Evolutionary conservation across 2,329 filamentous ascomycete species (phyloP), one percentile per base, ranked within the genome.

Genomic region (Pezicula radicicola): DNA sequence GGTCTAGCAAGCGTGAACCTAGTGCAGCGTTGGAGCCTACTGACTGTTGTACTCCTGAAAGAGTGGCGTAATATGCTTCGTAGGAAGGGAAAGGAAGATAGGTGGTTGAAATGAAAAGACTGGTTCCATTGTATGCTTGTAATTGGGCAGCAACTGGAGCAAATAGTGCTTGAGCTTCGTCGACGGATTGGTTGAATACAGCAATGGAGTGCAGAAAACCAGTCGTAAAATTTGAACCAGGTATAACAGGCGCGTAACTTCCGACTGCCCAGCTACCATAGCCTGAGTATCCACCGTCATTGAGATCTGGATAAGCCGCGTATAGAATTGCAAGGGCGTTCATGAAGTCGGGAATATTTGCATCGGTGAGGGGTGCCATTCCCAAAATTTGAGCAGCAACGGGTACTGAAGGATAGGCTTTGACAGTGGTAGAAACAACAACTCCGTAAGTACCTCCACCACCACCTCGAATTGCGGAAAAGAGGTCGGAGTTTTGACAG

Each of bases 381-480:
- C 52, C 49, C 19, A 67, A 53, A 8, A 46, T 48, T 35, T 66
- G 62, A 16, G 59, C 55, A 48, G 63, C 54, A 42, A 60, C 46
- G 39, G 61, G 51, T 46, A 52, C 60, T 18, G 71, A 62, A 58
- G 72, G 72, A 50, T 70, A 69, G 1, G 68, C 72, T 41, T 72
- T 74, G 35, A 77, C 55, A 0, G 69, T 74, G 36, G 68, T 68
- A 12, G 66, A 70, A 4, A 69, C 67, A 3, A 70, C 68, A 21
- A 71, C 63, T 6, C 67, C 70, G 47, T 66, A 68, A 2, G 57
- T 58, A 5, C 70, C 68, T 35, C 60, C 62, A 0, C 59, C 68
- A 3, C 66, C 68, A 4, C 68, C 68, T 39, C 68, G 66, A 3
- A 71, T 53, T 0, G 68, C 67, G 61, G 63, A 69, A 59, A 65